These are phyloP conservation scores for Pleodorina starrii DNA, from an alignment of 139 green algal genomes.

Conservation along the genomic window DNA sequence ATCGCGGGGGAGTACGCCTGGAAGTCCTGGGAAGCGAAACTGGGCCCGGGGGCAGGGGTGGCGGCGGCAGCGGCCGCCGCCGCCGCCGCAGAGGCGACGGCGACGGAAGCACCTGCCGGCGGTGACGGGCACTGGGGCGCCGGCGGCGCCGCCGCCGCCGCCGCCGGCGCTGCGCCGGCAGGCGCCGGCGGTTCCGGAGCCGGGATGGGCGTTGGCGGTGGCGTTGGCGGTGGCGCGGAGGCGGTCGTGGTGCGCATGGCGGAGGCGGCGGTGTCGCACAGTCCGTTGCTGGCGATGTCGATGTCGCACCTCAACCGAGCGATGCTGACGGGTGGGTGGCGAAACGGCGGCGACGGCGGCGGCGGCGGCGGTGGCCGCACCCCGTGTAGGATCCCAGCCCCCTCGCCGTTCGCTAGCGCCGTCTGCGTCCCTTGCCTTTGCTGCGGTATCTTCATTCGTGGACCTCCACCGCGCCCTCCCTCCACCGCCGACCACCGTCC, in stretches of 20 bases:
- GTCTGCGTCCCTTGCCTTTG: too few species aligned
- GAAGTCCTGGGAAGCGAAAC: constrained; percentile 21
- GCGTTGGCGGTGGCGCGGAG: neutral
- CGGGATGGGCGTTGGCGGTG: neutral
- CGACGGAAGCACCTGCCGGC: neutral
- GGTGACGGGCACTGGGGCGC: neutral
- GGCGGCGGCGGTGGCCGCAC: too few species aligned
- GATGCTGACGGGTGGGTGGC: constrained; percentile 54
- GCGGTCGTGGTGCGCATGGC: constrained; percentile 55
- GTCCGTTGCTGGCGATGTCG: constrained; percentile 58
- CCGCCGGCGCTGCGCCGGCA: too few species aligned
- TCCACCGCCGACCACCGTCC: too few species aligned
- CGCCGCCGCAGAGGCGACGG: neutral
- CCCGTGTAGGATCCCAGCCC: too few species aligned
- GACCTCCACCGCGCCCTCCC: too few species aligned
- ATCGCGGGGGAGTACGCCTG: constrained; percentile 57
- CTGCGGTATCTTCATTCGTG: too few species aligned
- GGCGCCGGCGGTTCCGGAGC: too few species aligned
- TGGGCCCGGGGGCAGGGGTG: neutral
- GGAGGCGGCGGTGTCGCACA: constrained; percentile 50
- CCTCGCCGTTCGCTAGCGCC: too few species aligned
- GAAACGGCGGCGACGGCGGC: too few species aligned
- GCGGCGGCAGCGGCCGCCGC: neutral
- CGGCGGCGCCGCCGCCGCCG: neutral
- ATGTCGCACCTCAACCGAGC: constrained; percentile 64